Percentiles rank a stretch among this genome's conserved stretches.
phyloP scores from a whole-genome alignment of 257 asterid genomes.

The Cordia subcordata region DNA sequence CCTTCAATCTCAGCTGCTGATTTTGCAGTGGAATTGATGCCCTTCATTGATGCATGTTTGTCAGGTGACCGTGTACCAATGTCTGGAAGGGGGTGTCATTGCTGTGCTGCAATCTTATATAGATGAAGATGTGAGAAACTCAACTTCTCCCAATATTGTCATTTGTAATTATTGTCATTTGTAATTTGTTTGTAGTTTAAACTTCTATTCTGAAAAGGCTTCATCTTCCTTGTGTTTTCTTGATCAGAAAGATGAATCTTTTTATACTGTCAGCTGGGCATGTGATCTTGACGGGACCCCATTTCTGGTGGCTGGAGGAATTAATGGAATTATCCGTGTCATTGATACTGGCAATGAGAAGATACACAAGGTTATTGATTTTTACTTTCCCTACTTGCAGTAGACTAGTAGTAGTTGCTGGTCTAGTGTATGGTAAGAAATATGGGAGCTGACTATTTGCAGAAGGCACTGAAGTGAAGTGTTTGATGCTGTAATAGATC shows the following conservation, averaged over 20 bases:
- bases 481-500: too few species aligned
- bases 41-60: background rate
- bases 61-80: constrained; percentile 93
- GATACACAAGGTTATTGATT: constrained; percentile 61
- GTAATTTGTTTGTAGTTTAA: background rate
- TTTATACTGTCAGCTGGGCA: constrained; percentile 98
- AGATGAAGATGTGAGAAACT: constrained; percentile 79
- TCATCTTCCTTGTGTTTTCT: constrained; percentile 32
- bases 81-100: constrained; percentile 85
- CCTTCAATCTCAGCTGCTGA: background rate
- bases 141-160: constrained; percentile 1
- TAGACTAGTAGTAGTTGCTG: background rate
- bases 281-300: constrained; percentile 81
- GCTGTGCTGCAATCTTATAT: constrained; percentile 96
- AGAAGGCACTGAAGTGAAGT: background rate
- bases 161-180: background rate
- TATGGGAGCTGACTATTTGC: background rate
- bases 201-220: constrained; percentile 25
- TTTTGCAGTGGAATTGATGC: background rate
- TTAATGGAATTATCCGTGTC: constrained; percentile 80
- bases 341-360: constrained; percentile 87
- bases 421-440: background rate
- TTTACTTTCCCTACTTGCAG: constrained; percentile 1
- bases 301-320: constrained; percentile 87
- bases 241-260: constrained; percentile 94